These are phyloP conservation scores for Flaveria bidentis DNA, from an alignment of 129 eudicot species.

Conservation along the genomic window DNA sequence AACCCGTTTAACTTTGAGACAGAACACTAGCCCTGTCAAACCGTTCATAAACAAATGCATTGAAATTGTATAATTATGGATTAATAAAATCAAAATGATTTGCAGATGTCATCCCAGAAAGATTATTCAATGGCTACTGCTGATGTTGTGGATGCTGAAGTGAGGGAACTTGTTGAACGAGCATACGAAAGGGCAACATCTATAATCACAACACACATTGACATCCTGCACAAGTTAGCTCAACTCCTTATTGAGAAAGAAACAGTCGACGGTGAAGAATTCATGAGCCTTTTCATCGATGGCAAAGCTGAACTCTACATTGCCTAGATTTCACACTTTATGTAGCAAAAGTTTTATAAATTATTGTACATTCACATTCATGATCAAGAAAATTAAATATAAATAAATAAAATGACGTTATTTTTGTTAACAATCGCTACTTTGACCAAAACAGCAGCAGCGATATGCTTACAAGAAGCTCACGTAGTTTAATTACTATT, in stretches of 20 bases:
- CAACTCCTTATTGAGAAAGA: constrained; percentile 93
- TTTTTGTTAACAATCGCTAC: not conserved
- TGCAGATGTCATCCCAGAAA: constrained; percentile 95
- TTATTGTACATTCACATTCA: constrained; percentile 38
- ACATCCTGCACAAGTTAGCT: constrained; percentile 92
- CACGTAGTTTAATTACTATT: too few species aligned
- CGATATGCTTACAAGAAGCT: too few species aligned
- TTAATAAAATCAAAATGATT: not conserved
- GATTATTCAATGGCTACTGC: constrained; percentile 99
- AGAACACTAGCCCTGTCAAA: not conserved
- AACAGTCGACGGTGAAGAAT: constrained; percentile 95
- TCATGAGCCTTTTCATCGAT: constrained; percentile 99
- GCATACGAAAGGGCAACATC: constrained; percentile 79
- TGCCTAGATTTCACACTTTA: constrained; percentile 42
- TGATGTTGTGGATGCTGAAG: constrained; percentile 88
- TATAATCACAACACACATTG: constrained; percentile 77
- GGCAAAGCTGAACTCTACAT: constrained; percentile 90
- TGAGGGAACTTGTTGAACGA: constrained; percentile 80
- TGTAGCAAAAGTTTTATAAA: constrained; percentile 27
- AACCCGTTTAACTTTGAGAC: not conserved
- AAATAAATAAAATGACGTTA: not conserved
- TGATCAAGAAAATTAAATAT: not conserved
- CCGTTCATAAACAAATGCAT: too few species aligned
- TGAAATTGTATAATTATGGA: not conserved
- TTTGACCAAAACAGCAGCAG: not conserved